Percentiles rank a stretch among this genome's conserved stretches.
Evolutionary conservation across 306 rosid genomes (phyloP).

Genomic region (Trifolium subterraneum): DNA sequence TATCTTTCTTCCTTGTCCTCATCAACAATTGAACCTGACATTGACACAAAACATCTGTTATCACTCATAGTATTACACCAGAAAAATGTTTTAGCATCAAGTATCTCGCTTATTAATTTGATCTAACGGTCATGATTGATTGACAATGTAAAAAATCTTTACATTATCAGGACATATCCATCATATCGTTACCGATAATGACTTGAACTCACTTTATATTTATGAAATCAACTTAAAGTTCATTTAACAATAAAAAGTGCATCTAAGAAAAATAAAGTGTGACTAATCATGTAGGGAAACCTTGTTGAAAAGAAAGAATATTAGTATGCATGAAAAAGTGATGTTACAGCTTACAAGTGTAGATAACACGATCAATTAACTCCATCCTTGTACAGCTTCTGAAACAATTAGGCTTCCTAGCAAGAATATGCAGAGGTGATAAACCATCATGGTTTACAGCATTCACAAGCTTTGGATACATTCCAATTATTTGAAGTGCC

Average conservation of each 20-base stretch:
- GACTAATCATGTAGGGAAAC: not conserved
- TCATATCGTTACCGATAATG: too few relatives aligned
- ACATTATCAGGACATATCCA: too few relatives aligned
- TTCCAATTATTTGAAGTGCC: constrained; percentile 45
- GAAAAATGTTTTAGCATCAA: not conserved
- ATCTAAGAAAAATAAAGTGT: too few relatives aligned
- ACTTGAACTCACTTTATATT: too few relatives aligned
- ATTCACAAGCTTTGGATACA: constrained; percentile 45
- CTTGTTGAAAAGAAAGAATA: not conserved
- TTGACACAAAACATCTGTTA: constrained; percentile 25
- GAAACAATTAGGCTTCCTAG: constrained; percentile 54
- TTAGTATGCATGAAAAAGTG: not conserved
- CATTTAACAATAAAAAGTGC: too few relatives aligned
- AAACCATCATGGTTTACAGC: constrained; percentile 42
- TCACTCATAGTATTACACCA: not conserved
- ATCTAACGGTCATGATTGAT: too few relatives aligned
- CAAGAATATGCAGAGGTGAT: constrained; percentile 55
- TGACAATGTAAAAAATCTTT: too few relatives aligned
- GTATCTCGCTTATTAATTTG: not conserved
- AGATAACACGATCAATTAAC: constrained; percentile 37
- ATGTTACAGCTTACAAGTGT: constrained; percentile 42
- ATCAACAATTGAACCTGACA: constrained; percentile 49
- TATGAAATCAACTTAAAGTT: too few relatives aligned
- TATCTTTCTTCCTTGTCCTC: constrained; percentile 38
- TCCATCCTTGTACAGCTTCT: constrained; percentile 53